Evolutionary conservation across 176 grass and related monocot genomes (phyloP).

Genomic region (Secale cereale): DNA sequence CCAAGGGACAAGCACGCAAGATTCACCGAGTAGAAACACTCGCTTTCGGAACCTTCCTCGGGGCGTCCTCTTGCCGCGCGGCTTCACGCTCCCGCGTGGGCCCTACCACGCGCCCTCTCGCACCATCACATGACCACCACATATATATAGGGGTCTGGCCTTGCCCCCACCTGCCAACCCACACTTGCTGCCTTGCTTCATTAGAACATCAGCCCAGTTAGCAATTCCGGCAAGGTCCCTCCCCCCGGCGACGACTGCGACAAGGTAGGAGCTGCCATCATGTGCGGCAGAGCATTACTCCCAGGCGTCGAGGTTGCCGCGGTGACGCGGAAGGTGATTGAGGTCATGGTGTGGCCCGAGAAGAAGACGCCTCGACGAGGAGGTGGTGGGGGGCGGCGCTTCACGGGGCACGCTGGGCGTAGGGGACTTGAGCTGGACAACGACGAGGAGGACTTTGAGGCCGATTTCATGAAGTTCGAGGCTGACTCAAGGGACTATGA

Average conservation of each 20-base stretch:
- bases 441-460: constrained; percentile 62
- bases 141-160: no score
- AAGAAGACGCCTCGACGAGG: constrained; percentile 45
- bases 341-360: constrained; percentile 34
- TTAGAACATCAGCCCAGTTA: not conserved
- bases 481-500: constrained; percentile 56
- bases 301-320: no score
- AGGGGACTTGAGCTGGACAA: not conserved
- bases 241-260: not conserved
- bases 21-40: no score
- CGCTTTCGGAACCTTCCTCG: no score
- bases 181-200: no score
- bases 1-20: no score
- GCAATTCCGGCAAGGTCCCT: not conserved
- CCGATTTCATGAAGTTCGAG: constrained; percentile 25
- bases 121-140: no score
- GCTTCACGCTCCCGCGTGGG: no score
- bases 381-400: not conserved
- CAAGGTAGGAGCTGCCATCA: not conserved
- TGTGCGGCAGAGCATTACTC: not conserved
- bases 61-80: no score
- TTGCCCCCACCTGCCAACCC: no score
- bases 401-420: not conserved
- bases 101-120: no score
- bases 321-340: no score